Evolutionary conservation across 768 basidiomycete genomes (phyloP), one percentile per base, ranked within the genome.

Genomic region (Rhizopogon vesiculosus): DNA sequence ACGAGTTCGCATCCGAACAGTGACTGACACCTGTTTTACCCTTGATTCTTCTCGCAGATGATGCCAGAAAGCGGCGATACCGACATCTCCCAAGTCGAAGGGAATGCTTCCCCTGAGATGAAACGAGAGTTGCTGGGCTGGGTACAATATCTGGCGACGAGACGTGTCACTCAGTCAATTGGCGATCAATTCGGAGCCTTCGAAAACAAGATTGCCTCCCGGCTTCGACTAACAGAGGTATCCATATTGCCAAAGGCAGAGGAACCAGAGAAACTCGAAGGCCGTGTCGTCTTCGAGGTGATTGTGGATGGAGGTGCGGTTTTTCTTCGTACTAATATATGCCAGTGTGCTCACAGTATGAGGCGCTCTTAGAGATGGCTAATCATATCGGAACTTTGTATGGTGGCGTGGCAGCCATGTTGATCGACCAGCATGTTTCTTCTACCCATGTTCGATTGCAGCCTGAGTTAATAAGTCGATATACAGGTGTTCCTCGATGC

Each of bases 401-500:
- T 42, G 69, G 75, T 16, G 79, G 75, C 6, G 79, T 78, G 53
- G 62, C 71, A 16, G 58, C 72, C 3, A 74, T 74, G 53, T 56
- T 83, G 25, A 73, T 82, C 38, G 82, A 83, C 59, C 68, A 80
- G 80, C 80, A 54, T 39, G 75, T 56, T 6, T 46, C 33, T 54
- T 13, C 13, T 43, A 13, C 19, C 51, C 29, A 9, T 33, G 1
- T n/a, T 45, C 52, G 7, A 41, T 33, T 39, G 40, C 3, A 29
- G 46, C 43, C 3, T 45, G 45, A 38, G 31, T 10, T 25, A 18
- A 15, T 28, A 29, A 10, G 31, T 18, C 2, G 19, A n/a, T 43
- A 10, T 9, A 42, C 44, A 83, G 80, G 55, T 76, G 77, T 43
- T 72, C 77, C 5, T 68, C 74, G 1, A 64, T 75, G 29, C 66